Evolutionary conservation across 192 early-diverging fungal genomes (phyloP), one percentile per base, ranked within the genome.

Genomic region (Backusella australiensis): DNA sequence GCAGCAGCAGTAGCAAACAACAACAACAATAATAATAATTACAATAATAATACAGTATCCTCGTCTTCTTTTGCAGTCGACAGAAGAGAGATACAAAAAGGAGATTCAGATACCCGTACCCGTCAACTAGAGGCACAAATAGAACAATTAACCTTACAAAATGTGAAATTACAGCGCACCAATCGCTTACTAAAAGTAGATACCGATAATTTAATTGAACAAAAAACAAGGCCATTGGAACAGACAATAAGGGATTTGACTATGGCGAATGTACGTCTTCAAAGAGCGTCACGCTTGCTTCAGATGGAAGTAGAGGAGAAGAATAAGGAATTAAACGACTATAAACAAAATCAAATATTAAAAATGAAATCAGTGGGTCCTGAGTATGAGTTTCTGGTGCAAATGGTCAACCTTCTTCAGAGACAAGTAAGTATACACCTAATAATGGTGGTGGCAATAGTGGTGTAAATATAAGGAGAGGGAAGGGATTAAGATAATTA

Each of bases 161-260:
- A 79, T 75, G 78, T 83, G 32, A 83, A 83, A 75, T 75, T 83
- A 72, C 73, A 78, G 34, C 71, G 82, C 3, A 75, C 77, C 53
- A 83, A 83, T 36, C 78, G 82, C n/a, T 67, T 83, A 41, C 72
- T 83, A 26, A 83, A 83, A 63, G 77, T 83, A 42, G 82, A 83
- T 46, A 80, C 82, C 4, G 82, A 83, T 36, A 83, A 83, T 44
- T 35, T 83, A 34, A 80, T 83, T 69, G 78, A 83, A 69, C 75
- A 83, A 75, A 77, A 74, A 21, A 83, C 82, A 9, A 76, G 80
- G 17, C 78, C 78, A 14, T 49, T 83, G 8, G 71, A 77, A 67
- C 44, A 80, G 52, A 75, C 68, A 35, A 80, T 83, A 32, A 69
- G 72, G 12, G 73, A 72, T 21, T 63, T 83, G 26, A 80, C 76